Conservation (phyloP, 2,329 filamentous ascomycete species). For the Madurella fahalii region DNA sequence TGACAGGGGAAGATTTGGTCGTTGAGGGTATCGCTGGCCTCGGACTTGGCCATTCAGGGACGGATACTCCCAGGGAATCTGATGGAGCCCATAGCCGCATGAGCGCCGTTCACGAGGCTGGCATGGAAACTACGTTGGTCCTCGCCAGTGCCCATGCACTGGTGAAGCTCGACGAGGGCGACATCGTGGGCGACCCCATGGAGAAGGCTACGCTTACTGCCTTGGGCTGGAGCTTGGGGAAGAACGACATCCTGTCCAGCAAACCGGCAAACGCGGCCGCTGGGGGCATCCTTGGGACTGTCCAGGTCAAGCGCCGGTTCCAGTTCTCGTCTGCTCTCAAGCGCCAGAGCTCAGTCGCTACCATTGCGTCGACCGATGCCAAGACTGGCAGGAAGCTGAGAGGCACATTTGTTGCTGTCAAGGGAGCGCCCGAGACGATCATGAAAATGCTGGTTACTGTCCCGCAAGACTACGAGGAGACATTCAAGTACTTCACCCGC, state of each 20-base stretch:
- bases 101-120: constrained; percentile 64
- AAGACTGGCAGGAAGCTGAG: constrained; percentile 71
- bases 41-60: constrained; percentile 63
- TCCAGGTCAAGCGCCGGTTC: constrained; percentile 94
- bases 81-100: constrained; percentile 83
- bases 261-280: constrained; percentile 50
- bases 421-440: constrained; percentile 96
- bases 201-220: constrained; percentile 91
- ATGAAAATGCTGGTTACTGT: constrained; percentile 82
- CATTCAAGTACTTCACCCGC: constrained; percentile 95
- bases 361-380: constrained; percentile 67
- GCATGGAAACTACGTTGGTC: constrained; percentile 82
- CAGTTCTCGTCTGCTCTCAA: constrained; percentile 97
- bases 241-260: constrained; percentile 76
- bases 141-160: constrained; percentile 92
- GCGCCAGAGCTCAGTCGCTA: constrained; percentile 90
- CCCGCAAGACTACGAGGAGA: constrained; percentile 90
- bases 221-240: constrained; percentile 88
- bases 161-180: constrained; percentile 93
- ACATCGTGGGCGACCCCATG: constrained; percentile 97
- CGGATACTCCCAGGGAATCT: constrained; percentile 61
- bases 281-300: constrained; percentile 61
- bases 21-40: constrained; percentile 95
- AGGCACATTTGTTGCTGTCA: constrained; percentile 90
- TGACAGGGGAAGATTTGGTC: constrained; percentile 94